These are phyloP conservation scores for Tillandsia fasciculata DNA, from an alignment of 176 grass and related monocot species.

Conservation along the genomic window DNA sequence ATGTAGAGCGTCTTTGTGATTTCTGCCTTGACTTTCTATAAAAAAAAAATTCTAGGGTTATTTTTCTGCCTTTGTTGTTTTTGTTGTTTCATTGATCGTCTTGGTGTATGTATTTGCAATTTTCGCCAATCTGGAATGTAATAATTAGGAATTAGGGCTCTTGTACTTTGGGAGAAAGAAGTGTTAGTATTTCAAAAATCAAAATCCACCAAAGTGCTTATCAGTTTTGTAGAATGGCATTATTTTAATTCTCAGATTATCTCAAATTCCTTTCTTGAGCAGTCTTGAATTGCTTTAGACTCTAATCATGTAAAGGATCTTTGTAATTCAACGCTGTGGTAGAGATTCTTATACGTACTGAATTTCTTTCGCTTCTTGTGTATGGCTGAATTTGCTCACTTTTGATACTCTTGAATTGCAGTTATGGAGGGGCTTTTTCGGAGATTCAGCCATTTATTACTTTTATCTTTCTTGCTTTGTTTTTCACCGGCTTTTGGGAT, in stretches of 20 bases:
- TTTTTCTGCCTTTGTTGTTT: no score
- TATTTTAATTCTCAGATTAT: not conserved
- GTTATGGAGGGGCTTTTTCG: slow-evolving; percentile 31
- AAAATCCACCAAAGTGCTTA: not conserved
- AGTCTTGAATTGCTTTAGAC: not conserved
- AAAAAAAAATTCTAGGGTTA: no score
- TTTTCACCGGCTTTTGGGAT: slow-evolving; percentile 35
- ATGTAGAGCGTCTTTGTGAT: no score
- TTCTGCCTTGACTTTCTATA: no score
- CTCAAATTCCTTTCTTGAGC: slow-evolving; percentile 1
- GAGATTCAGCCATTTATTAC: slow-evolving; percentile 25
- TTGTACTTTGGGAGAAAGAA: no score
- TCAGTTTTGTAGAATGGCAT: not conserved
- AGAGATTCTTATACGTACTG: not conserved
- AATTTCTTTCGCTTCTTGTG: no score
- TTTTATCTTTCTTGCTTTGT: slow-evolving; percentile 20
- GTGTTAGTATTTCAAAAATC: no score
- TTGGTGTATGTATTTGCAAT: no score
- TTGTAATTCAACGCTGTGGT: not conserved
- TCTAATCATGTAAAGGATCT: not conserved
- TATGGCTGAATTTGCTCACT: no score
- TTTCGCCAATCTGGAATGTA: no score
- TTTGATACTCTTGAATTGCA: not conserved
- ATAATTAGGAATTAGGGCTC: no score
- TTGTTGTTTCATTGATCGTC: no score